These are phyloP conservation scores for Mycotypha africana DNA, from an alignment of 371 early-diverging fungal species.

Conservation along the genomic window DNA sequence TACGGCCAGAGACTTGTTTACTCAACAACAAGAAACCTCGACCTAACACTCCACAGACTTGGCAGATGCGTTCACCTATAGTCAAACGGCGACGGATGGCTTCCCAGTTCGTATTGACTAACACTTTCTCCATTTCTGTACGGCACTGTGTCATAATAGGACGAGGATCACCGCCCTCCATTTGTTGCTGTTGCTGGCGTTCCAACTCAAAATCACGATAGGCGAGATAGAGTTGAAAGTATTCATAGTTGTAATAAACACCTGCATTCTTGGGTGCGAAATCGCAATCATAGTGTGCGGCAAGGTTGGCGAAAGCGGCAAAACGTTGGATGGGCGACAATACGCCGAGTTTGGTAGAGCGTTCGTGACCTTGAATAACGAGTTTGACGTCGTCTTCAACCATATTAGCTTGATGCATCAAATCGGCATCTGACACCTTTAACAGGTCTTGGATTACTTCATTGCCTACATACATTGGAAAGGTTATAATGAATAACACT, in stretches of 20 bases:
- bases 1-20: conserved; percentile 46
- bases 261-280: conserved; percentile 49
- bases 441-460: conserved; percentile 40
- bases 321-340: conserved; percentile 37
- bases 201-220: conserved; percentile 40
- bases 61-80: conserved; percentile 45
- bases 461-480: conserved; percentile 17
- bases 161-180: conserved; percentile 25
- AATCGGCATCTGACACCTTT: conserved; percentile 37
- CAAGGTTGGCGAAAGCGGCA: conserved; percentile 39
- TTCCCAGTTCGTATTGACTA: conserved; percentile 48
- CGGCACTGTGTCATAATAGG: conserved; percentile 38
- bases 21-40: conserved; percentile 40
- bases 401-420: conserved; percentile 39
- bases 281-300: conserved; percentile 45
- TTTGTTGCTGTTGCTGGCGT: conserved; percentile 22
- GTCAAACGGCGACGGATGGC: conserved; percentile 47
- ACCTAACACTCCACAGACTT: conserved; percentile 33
- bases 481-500: background rate
- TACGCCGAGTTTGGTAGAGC: conserved; percentile 27
- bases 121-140: conserved; percentile 40
- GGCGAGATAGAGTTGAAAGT: conserved; percentile 40
- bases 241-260: conserved; percentile 45
- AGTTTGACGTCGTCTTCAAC: conserved; percentile 36
- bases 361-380: conserved; percentile 36